Base-by-base conservation (phyloP, 2,329 filamentous ascomycete genomes). In the Hymenoscyphus infarciens region DNA sequence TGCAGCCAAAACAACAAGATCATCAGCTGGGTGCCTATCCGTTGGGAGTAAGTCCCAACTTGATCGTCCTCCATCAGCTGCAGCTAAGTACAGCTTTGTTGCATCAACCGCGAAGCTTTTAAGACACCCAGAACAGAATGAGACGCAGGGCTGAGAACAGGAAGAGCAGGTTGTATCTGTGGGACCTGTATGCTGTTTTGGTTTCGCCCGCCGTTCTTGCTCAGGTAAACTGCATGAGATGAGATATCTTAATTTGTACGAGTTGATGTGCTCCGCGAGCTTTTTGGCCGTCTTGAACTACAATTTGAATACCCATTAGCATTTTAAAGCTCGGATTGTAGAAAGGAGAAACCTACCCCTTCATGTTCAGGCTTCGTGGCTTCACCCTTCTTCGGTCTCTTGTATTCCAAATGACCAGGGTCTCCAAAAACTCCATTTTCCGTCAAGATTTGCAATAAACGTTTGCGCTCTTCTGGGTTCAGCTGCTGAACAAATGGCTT, bases 11-110 rank as follows among this genome's bases (percentile, higher is more conserved):
- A 74, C 61, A 45, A 64, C 65, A 35, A 74, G 64, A 60, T 75
- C 74, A 63, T 75, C 74, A 29, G 72, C 72, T 52, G 74, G 74
- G 61, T 75, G 73, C 58, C 67, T 64, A 61, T 75, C 74, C 10
- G 74, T 75, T 29, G 66, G 63, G 2, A 74, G 65, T 13, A 75
- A 64, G 15, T 65, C 65, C 54, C 69, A 70, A 5, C 69, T 68
- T 22, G 71, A 66, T 33, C 60, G 56, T 31, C 65, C 67, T 35
- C 69, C 67, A 19, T 71, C 68, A 52, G 70, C 64, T 13, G 71
- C 70, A 16, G 59, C 52, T 42, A 61, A 58, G 53, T 74, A 74
- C 16, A 64, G 63, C 15, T 62, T 61, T 8, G 69, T 64, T 1
- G 65, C 38, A 56, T 66, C 60, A 19, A 67, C 38, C 19, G 68